phyloP scores from a whole-genome alignment of 192 early-diverging fungal species.

The Coemansia sp. region DNA sequence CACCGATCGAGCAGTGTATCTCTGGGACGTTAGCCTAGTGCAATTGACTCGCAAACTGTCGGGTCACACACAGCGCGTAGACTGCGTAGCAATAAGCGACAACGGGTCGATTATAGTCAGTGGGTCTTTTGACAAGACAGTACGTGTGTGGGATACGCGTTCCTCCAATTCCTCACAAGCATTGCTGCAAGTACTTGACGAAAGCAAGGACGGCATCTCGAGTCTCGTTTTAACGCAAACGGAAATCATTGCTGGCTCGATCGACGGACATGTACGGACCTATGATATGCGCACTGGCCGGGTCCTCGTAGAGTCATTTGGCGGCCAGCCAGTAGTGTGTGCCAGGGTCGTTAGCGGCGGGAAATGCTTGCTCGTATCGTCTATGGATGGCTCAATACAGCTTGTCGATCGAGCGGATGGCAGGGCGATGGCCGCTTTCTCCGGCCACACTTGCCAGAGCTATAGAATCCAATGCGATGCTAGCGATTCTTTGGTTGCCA shows the following conservation, averaged over 20 bases:
- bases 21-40: constrained; percentile 86
- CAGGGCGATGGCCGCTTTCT: constrained; percentile 67
- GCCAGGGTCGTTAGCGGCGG: constrained; percentile 64
- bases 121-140: constrained; percentile 67
- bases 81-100: constrained; percentile 78
- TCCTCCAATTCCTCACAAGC: constrained; percentile 29
- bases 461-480: constrained; percentile 78
- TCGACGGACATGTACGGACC: constrained; percentile 78
- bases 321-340: constrained; percentile 77
- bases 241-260: constrained; percentile 79
- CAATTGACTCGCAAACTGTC: constrained; percentile 68
- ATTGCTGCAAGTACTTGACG: constrained; percentile 81
- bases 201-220: constrained; percentile 84
- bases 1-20: constrained; percentile 70
- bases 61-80: constrained; percentile 82
- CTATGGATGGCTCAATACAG: constrained; percentile 76
- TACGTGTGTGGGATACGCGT: constrained; percentile 53
- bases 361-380: constrained; percentile 72
- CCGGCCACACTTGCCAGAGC: constrained; percentile 76
- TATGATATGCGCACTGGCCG: constrained; percentile 84
- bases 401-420: constrained; percentile 81
- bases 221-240: constrained; percentile 67
- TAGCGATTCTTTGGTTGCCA: constrained; percentile 71
- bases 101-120: constrained; percentile 77
- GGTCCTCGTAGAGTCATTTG: constrained; percentile 70